These are phyloP conservation scores for Phaeosphaeria sp. DNA, from an alignment of 2,329 filamentous ascomycete species.

Conservation along the genomic window DNA sequence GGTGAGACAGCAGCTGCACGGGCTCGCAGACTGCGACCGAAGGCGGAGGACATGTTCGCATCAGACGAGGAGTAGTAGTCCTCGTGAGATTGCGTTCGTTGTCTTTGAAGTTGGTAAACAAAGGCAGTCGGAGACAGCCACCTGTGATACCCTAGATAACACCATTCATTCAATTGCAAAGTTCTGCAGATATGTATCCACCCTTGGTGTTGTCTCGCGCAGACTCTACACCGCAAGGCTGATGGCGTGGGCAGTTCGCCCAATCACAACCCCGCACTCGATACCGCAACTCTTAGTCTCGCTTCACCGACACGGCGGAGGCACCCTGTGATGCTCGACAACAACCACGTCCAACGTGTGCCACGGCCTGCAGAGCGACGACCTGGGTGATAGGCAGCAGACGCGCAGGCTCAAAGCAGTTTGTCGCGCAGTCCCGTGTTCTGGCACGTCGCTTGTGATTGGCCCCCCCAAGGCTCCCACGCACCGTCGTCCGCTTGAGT, in stretches of 20 bases:
- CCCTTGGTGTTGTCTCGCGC: not conserved
- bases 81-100: not conserved
- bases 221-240: not conserved
- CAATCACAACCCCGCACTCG: slow-evolving; percentile 18
- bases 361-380: not conserved
- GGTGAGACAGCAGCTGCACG: slow-evolving; percentile 46
- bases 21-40: slow-evolving; percentile 43
- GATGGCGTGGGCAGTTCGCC: not conserved
- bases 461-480: slow-evolving; percentile 2
- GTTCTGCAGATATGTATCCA: not conserved
- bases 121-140: not conserved
- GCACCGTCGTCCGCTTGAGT: slow-evolving; percentile 1
- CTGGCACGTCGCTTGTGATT: slow-evolving; percentile 2
- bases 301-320: slow-evolving; percentile 3
- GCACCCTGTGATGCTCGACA: not conserved
- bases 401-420: slow-evolving; percentile 4
- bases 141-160: slow-evolving; percentile 19
- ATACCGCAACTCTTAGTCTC: slow-evolving; percentile 3
- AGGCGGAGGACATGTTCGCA: slow-evolving; percentile 50
- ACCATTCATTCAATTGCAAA: not conserved
- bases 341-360: not conserved
- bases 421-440: slow-evolving; percentile 9
- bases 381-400: not conserved
- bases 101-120: not conserved
- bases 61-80: slow-evolving; percentile 34